Evolutionary conservation across 1,284 basidiomycete species (phyloP).

Genomic region (Vanrija pseudolonga): DNA sequence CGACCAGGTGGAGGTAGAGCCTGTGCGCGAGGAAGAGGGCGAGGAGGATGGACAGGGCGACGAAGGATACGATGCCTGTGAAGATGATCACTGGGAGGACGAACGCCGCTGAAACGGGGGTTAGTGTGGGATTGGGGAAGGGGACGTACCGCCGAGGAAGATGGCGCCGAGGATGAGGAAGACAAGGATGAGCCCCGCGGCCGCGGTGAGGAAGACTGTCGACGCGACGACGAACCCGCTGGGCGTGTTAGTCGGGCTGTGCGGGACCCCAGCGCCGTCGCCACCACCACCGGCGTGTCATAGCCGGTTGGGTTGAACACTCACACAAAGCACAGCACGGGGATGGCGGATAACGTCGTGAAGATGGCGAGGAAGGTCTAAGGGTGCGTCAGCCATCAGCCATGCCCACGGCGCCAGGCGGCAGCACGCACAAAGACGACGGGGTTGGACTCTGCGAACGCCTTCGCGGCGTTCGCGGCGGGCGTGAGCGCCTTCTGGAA

Average conservation of each 20-base stretch:
- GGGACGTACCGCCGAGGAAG: slow-evolving; percentile 22
- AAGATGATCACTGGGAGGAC: slow-evolving; percentile 37
- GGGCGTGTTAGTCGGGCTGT: background rate
- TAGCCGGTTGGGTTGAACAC: slow-evolving; percentile 3
- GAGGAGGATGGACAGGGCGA: slow-evolving; percentile 27
- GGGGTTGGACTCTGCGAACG: slow-evolving; percentile 33
- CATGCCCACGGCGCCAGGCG: no score
- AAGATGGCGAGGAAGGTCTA: slow-evolving; percentile 42
- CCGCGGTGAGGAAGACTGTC: slow-evolving; percentile 20
- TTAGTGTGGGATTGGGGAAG: background rate
- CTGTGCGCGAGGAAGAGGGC: slow-evolving; percentile 39
- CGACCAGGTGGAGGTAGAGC: slow-evolving; percentile 35
- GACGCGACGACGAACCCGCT: slow-evolving; percentile 28
- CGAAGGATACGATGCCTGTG: slow-evolving; percentile 27
- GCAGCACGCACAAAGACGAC: slow-evolving; percentile 35
- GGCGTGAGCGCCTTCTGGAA: slow-evolving; percentile 31
- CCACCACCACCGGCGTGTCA: no score
- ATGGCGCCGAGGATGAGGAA: slow-evolving; percentile 23
- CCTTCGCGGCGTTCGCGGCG: slow-evolving; percentile 26
- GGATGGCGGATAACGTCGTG: slow-evolving; percentile 28
- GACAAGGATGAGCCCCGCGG: slow-evolving; percentile 21
- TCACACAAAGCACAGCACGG: slow-evolving; percentile 29
- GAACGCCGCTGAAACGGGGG: slow-evolving; percentile 19
- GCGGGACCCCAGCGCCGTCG: no score
- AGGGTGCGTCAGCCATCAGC: background rate